A percentile compares a stretch with the other conserved stretches of the same genome.
These are phyloP conservation scores for Elymus sibiricus DNA, from an alignment of 176 grass and related monocot species.

Conservation along the genomic window DNA sequence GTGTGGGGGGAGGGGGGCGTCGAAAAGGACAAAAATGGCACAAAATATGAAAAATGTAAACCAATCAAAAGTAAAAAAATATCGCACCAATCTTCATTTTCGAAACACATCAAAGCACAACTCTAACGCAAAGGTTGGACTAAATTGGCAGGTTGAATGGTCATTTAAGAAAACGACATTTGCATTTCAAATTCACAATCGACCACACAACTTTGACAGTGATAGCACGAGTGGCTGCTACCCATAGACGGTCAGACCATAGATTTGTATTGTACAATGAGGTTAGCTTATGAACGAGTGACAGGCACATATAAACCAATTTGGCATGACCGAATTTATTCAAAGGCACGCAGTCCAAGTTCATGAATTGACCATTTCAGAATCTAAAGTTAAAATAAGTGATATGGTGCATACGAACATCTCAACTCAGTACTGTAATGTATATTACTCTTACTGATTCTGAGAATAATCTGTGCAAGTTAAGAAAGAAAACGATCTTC, in stretches of 20 bases:
- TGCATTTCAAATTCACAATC: background rate
- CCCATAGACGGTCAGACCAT: background rate
- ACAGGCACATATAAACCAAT: background rate
- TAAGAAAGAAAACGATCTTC: background rate
- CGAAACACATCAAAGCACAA: too few species aligned
- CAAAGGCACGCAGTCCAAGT: background rate
- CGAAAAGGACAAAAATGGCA: too few species aligned
- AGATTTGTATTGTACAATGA: background rate
- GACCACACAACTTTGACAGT: background rate
- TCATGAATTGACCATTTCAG: background rate
- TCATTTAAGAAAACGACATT: background rate
- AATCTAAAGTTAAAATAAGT: background rate
- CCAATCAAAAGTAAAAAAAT: too few species aligned
- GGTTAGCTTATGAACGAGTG: background rate
- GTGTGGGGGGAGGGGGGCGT: too few species aligned
- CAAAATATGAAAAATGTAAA: too few species aligned
- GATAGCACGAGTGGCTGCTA: background rate
- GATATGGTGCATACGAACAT: background rate
- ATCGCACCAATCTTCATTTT: too few species aligned
- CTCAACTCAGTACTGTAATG: background rate
- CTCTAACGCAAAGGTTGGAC: background rate
- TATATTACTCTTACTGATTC: background rate
- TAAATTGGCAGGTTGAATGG: background rate
- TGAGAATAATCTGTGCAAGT: background rate
- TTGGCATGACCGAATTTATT: background rate